Base-by-base conservation (phyloP, 306 rosid species). In the Castanea sativa region DNA sequence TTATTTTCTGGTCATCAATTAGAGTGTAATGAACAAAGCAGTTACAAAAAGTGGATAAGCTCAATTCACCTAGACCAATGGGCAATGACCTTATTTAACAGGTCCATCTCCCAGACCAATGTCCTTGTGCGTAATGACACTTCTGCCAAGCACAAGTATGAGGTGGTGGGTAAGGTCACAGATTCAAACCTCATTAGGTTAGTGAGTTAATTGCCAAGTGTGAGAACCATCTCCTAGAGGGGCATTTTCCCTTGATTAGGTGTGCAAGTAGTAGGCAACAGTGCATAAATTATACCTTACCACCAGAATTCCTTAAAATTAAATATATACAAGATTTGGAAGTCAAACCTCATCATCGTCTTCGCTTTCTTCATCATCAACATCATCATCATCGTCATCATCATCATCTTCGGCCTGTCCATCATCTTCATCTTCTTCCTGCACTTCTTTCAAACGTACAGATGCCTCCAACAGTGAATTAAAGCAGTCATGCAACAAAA, bases 331-430 rank as follows among this genome's bases (percentile, higher is more conserved):
- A 29, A n/a, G 61, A 82, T 78, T 64, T 67, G 67, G 78, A 78
- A 23, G 80, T 59, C 76, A 81, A 76, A 93, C 98, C 86, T 91
- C 97, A 16, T 90, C 98, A 52, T 82, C 88, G 38, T 91, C 92
- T 41, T 90, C 95, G 1, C 56, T 78, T 73, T 86, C 97, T 53
- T 86, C 97, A 43, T 85, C 84, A 2, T 71, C 56, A 33, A 80
- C 80, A 64, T 64, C 81, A 52, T 82, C 89, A 33, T 81, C 87
- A 20, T 76, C 83, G 10, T 80, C 91, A 0, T 81, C 87, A 1
- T 87, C 93, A 25, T 78, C 82, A 78, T 84, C 90, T 53, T 51
- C 84, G 55, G 84, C 97, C 33, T 83, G 88, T 30, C 32, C 79
- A 35, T 78, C 89, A 70, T 83, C 86, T 60, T 79, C 89, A 65